A percentile compares a stretch with the other conserved stretches of the same genome.
phyloP scores from a whole-genome alignment of 805 yeast species.

The Wickerhamomyces ciferrii region DNA sequence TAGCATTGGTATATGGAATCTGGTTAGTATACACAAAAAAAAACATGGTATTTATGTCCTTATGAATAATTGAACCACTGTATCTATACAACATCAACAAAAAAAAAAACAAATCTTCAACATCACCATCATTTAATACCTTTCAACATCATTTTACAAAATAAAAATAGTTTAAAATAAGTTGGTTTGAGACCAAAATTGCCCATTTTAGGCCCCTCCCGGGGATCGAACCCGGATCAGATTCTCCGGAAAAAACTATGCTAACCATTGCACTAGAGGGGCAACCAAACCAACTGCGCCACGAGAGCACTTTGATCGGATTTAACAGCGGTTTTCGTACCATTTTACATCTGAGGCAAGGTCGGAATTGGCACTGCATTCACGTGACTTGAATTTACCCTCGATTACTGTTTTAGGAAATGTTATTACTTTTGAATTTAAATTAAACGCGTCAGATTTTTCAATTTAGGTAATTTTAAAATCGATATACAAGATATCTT shows the following conservation, averaged over 20 bases:
- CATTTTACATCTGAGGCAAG: too few relatives aligned
- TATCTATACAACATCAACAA: neutral
- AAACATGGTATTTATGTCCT: too few relatives aligned
- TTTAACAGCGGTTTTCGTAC: too few relatives aligned
- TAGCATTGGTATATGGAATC: too few relatives aligned
- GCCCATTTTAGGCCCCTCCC: conserved; percentile 35
- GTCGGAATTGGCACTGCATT: neutral
- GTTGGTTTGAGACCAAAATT: neutral
- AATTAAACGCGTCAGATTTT: neutral
- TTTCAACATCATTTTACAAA: neutral
- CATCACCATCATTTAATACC: too few relatives aligned
- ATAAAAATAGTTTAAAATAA: neutral
- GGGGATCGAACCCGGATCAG: conserved; percentile 52
- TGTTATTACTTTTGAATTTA: neutral
- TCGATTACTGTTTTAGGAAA: neutral
- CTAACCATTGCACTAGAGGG: conserved; percentile 50
- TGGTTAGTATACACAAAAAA: too few relatives aligned
- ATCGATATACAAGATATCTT: too few relatives aligned
- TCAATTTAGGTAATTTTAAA: neutral
- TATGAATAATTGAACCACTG: too few relatives aligned
- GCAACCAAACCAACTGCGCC: conserved; percentile 21
- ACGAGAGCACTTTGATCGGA: neutral
- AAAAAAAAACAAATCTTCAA: neutral
- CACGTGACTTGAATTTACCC: neutral
- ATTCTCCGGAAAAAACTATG: conserved; percentile 48